phyloP scores from a whole-genome alignment of 2,329 filamentous ascomycete genomes.

The Paraphoma chrysanthemicola region DNA sequence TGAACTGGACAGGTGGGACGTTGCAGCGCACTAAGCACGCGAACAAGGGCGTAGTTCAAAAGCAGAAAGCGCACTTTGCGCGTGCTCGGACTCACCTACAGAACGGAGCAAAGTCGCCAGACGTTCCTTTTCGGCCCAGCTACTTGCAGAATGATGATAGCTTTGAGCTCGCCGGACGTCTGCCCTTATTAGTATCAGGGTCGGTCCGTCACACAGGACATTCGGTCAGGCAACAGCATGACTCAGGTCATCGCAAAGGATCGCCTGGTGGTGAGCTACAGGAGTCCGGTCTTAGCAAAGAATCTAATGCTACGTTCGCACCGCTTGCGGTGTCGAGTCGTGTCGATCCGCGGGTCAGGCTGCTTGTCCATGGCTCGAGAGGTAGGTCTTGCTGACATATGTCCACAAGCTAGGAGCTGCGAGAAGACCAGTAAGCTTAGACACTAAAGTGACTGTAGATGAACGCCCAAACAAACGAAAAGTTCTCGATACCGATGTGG shows the following conservation, averaged over 20 bases:
- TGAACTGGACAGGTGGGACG: slow-evolving; percentile 60
- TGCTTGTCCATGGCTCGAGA: neutral
- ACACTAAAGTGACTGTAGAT: slow-evolving; percentile 7
- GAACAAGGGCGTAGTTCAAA: slow-evolving; percentile 44
- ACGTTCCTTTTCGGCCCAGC: slow-evolving; percentile 30
- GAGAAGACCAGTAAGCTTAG: neutral
- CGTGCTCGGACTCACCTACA: slow-evolving; percentile 45
- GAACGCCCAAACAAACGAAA: slow-evolving; percentile 7
- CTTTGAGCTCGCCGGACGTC: slow-evolving; percentile 5
- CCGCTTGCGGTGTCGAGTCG: neutral
- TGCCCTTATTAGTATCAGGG: slow-evolving; percentile 11
- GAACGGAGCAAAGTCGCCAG: slow-evolving; percentile 17
- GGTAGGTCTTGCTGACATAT: neutral
- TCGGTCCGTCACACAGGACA: slow-evolving; percentile 18
- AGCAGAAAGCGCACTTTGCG: slow-evolving; percentile 57
- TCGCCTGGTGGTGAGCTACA: neutral
- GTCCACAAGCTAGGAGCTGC: neutral
- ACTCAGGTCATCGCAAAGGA: neutral
- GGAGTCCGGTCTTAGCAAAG: neutral
- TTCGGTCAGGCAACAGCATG: slow-evolving; percentile 3
- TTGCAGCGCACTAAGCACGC: slow-evolving; percentile 48
- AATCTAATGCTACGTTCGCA: neutral
- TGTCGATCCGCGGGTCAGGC: neutral
- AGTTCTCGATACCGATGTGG: slow-evolving; percentile 12
- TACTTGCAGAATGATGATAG: slow-evolving; percentile 24